These are phyloP conservation scores for Penicillium flavigenum DNA, from an alignment of 495 filamentous ascomycete species.

Conservation along the genomic window DNA sequence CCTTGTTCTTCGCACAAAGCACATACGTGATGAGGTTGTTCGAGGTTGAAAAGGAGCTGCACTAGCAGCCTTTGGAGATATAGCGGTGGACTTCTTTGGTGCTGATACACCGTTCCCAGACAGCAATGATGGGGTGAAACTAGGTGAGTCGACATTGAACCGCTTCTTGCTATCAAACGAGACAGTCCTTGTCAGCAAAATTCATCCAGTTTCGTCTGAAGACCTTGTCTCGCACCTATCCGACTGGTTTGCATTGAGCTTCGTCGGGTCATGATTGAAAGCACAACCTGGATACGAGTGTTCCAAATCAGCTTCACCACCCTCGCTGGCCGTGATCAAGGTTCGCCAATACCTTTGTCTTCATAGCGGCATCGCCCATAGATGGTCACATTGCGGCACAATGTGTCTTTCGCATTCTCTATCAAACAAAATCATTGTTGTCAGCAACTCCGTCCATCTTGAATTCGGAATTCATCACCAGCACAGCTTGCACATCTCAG, in stretches of 20 bases:
- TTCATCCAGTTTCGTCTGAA: background rate
- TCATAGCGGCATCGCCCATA: conserved; percentile 93
- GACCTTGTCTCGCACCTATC: conserved; percentile 50
- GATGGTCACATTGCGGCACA: conserved; percentile 91
- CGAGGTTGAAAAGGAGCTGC: conserved; percentile 90
- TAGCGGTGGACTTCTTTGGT: conserved; percentile 61
- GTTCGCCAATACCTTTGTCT: conserved; percentile 62
- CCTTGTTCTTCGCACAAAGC: background rate
- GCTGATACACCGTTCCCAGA: conserved; percentile 47
- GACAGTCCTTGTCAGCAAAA: conserved; percentile 15
- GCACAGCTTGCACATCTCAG: background rate
- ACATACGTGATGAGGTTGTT: conserved; percentile 44
- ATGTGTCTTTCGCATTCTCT: conserved; percentile 78
- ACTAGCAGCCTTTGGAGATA: conserved; percentile 83
- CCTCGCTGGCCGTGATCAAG: conserved; percentile 3
- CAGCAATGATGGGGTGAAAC: conserved; percentile 77
- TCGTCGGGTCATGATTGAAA: conserved; percentile 83
- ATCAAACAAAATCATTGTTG: conserved; percentile 6
- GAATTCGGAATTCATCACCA: conserved; percentile 5
- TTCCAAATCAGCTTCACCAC: conserved; percentile 29
- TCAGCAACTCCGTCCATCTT: conserved; percentile 11
- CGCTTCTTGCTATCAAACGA: conserved; percentile 62
- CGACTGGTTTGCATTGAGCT: conserved; percentile 51
- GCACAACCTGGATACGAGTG: conserved; percentile 61
- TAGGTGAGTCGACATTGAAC: conserved; percentile 93